Evolutionary conservation across 1,139 yeast genomes (phyloP).

Genomic region (Nadsonia starkeyi-henricii): DNA sequence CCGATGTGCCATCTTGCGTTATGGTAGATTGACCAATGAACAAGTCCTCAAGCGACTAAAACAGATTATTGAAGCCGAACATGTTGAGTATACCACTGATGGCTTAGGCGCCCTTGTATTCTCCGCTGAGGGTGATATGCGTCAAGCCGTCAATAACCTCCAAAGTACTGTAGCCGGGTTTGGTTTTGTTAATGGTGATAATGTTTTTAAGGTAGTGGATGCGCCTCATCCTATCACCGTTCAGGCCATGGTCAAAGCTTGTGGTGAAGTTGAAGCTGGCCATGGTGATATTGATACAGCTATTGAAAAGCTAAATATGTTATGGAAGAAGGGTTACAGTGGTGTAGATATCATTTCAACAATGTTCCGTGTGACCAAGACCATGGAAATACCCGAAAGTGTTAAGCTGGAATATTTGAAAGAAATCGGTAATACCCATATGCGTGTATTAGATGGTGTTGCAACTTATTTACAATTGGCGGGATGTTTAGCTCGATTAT

Average conservation of each 20-base stretch:
- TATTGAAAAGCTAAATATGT: constrained; percentile 44
- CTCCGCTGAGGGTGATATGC: constrained; percentile 97
- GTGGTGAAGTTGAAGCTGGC: constrained; percentile 17
- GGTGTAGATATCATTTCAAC: constrained; percentile 90
- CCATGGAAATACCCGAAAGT: constrained; percentile 52
- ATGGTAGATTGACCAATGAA: constrained; percentile 65
- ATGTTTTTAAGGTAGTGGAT: constrained; percentile 90
- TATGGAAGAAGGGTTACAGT: constrained; percentile 87
- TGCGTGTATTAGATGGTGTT: constrained; percentile 90
- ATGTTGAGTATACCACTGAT: constrained; percentile 70
- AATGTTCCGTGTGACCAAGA: constrained; percentile 75
- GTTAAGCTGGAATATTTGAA: constrained; percentile 62
- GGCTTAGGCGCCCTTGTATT: constrained; percentile 91
- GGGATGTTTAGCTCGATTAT: constrained; percentile 62
- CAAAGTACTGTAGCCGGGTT: constrained; percentile 94
- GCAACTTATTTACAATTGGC: constrained; percentile 73
- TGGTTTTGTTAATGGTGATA: constrained; percentile 75
- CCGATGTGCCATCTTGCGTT: constrained; percentile 88
- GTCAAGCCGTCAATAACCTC: constrained; percentile 89
- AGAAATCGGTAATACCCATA: constrained; percentile 79
- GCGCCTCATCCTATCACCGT: constrained; percentile 90
- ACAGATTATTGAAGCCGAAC: constrained; percentile 56
- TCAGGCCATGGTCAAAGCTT: constrained; percentile 54
- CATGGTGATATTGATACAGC: constrained; percentile 48
- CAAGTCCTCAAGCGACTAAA: constrained; percentile 69